These are phyloP conservation scores for Podila epicladia DNA, from an alignment of 192 early-diverging fungal genomes.

Conservation along the genomic window DNA sequence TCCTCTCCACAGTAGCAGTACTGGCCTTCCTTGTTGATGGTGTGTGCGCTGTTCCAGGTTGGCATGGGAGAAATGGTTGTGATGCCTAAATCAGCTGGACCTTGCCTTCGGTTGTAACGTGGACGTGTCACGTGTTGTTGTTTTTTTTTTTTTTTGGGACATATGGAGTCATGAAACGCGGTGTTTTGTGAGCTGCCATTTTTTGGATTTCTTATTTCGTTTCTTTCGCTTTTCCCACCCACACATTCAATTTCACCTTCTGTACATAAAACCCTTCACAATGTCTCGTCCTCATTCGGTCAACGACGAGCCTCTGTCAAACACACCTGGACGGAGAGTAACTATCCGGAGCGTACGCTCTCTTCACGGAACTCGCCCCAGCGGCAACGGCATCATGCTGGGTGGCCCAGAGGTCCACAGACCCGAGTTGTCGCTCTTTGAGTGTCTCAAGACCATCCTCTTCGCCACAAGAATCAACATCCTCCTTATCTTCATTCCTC, in stretches of 20 bases:
- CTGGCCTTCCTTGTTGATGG: constrained; percentile 64
- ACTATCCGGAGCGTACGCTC: constrained; percentile 33
- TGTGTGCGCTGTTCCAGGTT: constrained; percentile 69
- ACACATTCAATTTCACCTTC: not conserved
- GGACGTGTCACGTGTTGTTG: not conserved
- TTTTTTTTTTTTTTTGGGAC: not conserved
- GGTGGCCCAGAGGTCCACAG: constrained; percentile 4
- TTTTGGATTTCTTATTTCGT: not conserved
- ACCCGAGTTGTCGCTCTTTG: constrained; percentile 36
- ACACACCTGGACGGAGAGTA: constrained; percentile 14
- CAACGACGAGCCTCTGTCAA: constrained; percentile 24
- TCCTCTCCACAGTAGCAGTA: constrained; percentile 80
- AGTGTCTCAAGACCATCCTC: constrained; percentile 57
- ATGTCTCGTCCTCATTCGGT: not conserved
- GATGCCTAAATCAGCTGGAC: too few relatives aligned
- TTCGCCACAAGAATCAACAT: constrained; percentile 74
- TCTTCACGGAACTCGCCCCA: constrained; percentile 17
- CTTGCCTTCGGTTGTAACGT: too few relatives aligned
- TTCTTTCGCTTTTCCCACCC: not conserved
- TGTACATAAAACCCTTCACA: not conserved
- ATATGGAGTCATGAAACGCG: not conserved
- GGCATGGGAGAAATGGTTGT: not conserved
- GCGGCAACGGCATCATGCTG: not conserved
- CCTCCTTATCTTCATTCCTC: constrained; percentile 79
- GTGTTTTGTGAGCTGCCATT: not conserved